Evolutionary conservation across 1,284 basidiomycete species (phyloP).

Genomic region (Pyrrhoderma lamaoense): DNA sequence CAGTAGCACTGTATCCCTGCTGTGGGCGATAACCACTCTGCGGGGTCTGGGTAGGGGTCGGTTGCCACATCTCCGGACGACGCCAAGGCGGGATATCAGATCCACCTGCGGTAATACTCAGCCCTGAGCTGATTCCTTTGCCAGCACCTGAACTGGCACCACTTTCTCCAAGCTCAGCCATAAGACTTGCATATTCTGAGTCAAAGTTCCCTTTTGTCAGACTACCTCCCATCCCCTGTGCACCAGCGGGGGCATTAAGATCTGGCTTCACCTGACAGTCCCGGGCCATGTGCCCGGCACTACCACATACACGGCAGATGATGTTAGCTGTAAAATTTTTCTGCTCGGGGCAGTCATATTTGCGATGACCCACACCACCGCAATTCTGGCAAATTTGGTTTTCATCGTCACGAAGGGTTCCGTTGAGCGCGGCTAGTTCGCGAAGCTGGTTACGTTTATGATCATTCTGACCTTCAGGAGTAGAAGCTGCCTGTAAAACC

Average conservation of each 20-base stretch:
- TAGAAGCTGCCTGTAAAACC: constrained; percentile 79
- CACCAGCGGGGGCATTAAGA: constrained; percentile 45
- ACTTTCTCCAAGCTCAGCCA: constrained; percentile 95
- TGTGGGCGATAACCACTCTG: constrained; percentile 38
- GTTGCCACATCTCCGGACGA: constrained; percentile 76
- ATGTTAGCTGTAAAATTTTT: constrained; percentile 96
- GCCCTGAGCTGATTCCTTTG: constrained; percentile 36
- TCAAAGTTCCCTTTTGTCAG: constrained; percentile 67
- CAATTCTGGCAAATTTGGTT: constrained; percentile 99
- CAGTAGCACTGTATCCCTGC: constrained; percentile 20
- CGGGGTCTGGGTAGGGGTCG: constrained; percentile 32
- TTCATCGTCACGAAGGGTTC: constrained; percentile 98
- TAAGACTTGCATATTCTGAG: constrained; percentile 93
- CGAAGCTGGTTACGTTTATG: constrained; percentile 99
- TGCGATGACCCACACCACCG: constrained; percentile 88
- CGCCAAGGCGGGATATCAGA: constrained; percentile 82
- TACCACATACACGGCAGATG: constrained; percentile 94
- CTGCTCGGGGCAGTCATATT: constrained; percentile 96
- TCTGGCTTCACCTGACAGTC: constrained; percentile 86
- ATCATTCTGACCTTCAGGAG: constrained; percentile 98
- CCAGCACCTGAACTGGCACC: constrained; percentile 42
- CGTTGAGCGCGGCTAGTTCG: constrained; percentile 95
- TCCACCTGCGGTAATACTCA: constrained; percentile 72
- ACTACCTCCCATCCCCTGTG: constrained; percentile 23
- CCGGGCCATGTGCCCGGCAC: constrained; percentile 93